Evolutionary conservation across 805 yeast genomes (phyloP).

Genomic region (Lipomyces lipofer): DNA sequence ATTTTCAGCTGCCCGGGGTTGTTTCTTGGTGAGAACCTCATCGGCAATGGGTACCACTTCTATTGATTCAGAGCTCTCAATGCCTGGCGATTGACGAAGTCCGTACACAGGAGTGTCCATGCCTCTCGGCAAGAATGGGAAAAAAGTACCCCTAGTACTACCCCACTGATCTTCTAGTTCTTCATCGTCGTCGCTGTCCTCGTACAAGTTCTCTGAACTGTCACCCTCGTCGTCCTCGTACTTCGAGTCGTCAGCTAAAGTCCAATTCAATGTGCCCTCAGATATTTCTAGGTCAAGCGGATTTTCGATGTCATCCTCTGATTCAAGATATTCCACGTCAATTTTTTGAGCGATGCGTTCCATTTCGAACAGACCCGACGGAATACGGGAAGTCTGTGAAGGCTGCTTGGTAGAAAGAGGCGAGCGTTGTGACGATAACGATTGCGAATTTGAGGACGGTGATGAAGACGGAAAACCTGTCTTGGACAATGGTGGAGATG

Average conservation of each 20-base stretch:
- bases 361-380: constrained; percentile 27
- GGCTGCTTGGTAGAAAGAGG: too few species aligned
- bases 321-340: constrained; percentile 53
- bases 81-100: too few species aligned
- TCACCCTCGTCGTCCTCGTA: constrained; percentile 42
- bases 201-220: constrained; percentile 25
- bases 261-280: constrained; percentile 20
- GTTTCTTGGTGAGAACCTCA: too few species aligned
- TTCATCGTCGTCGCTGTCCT: constrained; percentile 45
- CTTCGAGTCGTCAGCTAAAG: constrained; percentile 45
- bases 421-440: too few species aligned
- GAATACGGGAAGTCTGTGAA: not conserved
- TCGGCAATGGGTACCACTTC: too few species aligned
- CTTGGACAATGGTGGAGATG: too few species aligned
- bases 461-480: too few species aligned
- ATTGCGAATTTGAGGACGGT: not conserved
- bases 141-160: constrained; percentile 40
- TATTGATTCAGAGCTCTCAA: too few species aligned
- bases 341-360: constrained; percentile 28
- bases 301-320: constrained; percentile 58
- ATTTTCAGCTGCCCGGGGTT: too few species aligned
- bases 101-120: constrained; percentile 18
- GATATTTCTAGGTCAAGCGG: constrained; percentile 38
- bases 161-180: constrained; percentile 43
- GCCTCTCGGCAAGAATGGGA: constrained; percentile 36